Percentiles rank a stretch among this genome's conserved stretches.
Conservation (phyloP, 2,329 filamentous ascomycete genomes). For the Xylaria sp. region DNA sequence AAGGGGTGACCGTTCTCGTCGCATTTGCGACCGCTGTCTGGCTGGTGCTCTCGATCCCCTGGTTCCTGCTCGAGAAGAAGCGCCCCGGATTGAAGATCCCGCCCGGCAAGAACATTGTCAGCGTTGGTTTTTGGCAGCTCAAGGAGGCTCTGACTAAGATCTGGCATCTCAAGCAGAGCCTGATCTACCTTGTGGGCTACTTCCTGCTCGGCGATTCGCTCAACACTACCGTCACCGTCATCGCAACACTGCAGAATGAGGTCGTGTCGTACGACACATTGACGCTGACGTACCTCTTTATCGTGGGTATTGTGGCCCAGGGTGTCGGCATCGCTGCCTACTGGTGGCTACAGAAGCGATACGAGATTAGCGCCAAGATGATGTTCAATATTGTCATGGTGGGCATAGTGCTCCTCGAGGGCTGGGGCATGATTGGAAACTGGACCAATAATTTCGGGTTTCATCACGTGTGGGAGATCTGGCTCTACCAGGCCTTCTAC, state of each 20-base stretch:
- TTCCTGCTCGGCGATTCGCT: constrained; percentile 73
- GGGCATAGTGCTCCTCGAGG: constrained; percentile 64
- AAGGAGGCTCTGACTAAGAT: constrained; percentile 63
- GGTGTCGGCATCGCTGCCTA: constrained; percentile 66
- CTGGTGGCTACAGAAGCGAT: constrained; percentile 66
- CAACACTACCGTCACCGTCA: constrained; percentile 73
- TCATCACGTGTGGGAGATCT: constrained; percentile 53
- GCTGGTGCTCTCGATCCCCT: constrained; percentile 67
- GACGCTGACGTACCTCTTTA: constrained; percentile 68
- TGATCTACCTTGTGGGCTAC: constrained; percentile 70
- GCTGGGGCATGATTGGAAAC: constrained; percentile 54
- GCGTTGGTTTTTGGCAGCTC: constrained; percentile 67
- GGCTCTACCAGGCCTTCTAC: constrained; percentile 60
- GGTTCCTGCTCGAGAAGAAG: constrained; percentile 70
- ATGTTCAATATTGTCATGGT: constrained; percentile 72
- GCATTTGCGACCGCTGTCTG: constrained; percentile 69
- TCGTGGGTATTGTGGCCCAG: constrained; percentile 69
- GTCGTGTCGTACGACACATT: constrained; percentile 70
- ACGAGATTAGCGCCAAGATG: constrained; percentile 64
- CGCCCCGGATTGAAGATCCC: constrained; percentile 60
- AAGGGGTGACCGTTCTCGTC: constrained; percentile 68
- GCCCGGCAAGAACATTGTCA: constrained; percentile 52
- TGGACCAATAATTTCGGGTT: constrained; percentile 53
- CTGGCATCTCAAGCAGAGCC: constrained; percentile 68
- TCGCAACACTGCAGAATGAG: constrained; percentile 68